Conservation (phyloP, 768 basidiomycete species). For the Cystofilobasidium macerans region DNA sequence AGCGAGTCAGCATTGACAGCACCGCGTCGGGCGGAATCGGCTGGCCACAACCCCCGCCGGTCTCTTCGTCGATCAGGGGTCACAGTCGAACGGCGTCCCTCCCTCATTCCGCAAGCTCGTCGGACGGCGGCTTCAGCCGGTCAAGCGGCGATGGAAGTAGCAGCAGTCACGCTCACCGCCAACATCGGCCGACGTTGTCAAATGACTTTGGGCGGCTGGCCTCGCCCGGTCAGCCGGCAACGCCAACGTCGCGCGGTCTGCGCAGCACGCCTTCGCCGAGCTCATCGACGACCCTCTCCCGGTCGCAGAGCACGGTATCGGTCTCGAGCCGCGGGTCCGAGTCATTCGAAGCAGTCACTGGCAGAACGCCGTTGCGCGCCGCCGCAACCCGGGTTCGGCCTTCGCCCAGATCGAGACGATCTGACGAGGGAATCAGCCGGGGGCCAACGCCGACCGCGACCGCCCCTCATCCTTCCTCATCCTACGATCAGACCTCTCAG, state of each 20-base stretch:
- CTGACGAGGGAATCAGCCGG: background rate
- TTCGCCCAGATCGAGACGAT: background rate
- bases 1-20: constrained; percentile 3
- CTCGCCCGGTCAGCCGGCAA: background rate
- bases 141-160: background rate
- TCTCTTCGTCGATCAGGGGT: background rate
- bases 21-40: background rate
- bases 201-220: background rate
- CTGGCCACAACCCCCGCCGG: background rate
- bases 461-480: background rate
- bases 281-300: background rate
- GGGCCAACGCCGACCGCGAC: background rate
- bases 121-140: background rate
- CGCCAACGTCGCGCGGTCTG: background rate
- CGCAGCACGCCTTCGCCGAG: background rate
- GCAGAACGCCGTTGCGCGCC: background rate
- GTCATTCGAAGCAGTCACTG: background rate
- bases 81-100: background rate
- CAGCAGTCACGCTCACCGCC: no score
- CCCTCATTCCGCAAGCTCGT: background rate
- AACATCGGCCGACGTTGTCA: background rate
- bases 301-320: background rate
- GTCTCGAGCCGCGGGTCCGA: background rate
- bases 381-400: background rate
- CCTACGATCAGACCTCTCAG: background rate